Conservation (phyloP, 2,329 filamentous ascomycete genomes). For the Penicillium sp. region DNA sequence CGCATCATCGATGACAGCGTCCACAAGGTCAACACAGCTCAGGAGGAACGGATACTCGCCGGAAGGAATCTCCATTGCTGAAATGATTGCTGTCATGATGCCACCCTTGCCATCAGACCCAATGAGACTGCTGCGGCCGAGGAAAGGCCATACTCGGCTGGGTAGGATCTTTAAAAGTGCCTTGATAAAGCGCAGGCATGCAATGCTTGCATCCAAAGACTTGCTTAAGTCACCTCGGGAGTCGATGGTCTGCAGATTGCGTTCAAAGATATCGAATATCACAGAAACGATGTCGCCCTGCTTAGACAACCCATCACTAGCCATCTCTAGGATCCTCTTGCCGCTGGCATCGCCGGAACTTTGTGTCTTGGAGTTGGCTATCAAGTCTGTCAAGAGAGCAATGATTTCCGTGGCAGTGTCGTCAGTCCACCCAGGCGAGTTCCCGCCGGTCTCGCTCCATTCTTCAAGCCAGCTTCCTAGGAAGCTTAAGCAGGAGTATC, state of each 20-base stretch:
- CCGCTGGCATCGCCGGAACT: slow-evolving; percentile 38
- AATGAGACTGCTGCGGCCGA: slow-evolving; percentile 76
- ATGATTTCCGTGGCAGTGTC: slow-evolving; percentile 72
- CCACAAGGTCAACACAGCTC: slow-evolving; percentile 70
- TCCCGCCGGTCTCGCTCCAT: slow-evolving; percentile 48
- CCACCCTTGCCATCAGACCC: slow-evolving; percentile 73
- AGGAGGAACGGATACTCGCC: slow-evolving; percentile 75
- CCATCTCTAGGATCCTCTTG: slow-evolving; percentile 48
- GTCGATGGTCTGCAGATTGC: slow-evolving; percentile 51
- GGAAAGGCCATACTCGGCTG: slow-evolving; percentile 83
- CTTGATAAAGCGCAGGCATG: slow-evolving; percentile 77
- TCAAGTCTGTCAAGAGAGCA: slow-evolving; percentile 67
- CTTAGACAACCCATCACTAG: slow-evolving; percentile 49
- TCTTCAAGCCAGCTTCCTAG: slow-evolving; percentile 65
- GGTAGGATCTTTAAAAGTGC: slow-evolving; percentile 70
- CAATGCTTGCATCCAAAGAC: slow-evolving; percentile 64
- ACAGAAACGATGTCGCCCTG: slow-evolving; percentile 71
- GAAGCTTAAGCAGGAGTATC: slow-evolving; percentile 76
- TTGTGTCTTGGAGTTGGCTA: slow-evolving; percentile 47
- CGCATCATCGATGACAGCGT: slow-evolving; percentile 71
- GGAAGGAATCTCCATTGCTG: slow-evolving; percentile 74
- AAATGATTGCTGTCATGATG: slow-evolving; percentile 72
- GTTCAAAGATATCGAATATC: slow-evolving; percentile 80
- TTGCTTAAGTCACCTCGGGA: slow-evolving; percentile 62
- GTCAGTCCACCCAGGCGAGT: slow-evolving; percentile 52